These are phyloP conservation scores for Pichia sp. DNA, from an alignment of 1,139 yeast species.

Conservation along the genomic window DNA sequence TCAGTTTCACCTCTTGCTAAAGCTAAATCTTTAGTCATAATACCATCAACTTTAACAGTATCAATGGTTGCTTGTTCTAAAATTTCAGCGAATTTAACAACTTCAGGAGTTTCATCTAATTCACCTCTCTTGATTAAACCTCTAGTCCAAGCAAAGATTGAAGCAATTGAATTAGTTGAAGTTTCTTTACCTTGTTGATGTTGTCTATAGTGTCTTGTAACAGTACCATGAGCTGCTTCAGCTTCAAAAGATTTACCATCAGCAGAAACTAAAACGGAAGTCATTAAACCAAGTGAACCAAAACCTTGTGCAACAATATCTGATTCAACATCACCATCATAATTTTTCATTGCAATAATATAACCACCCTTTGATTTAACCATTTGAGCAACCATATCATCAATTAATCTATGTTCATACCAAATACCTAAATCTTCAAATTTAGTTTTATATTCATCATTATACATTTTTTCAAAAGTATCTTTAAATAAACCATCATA, in stretches of 20 bases:
- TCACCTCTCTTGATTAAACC: conserved; percentile 78
- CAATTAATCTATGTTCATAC: conserved; percentile 79
- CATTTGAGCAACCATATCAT: conserved; percentile 89
- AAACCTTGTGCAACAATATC: conserved; percentile 86
- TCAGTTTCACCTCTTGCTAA: conserved; percentile 44
- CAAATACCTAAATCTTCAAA: conserved; percentile 65
- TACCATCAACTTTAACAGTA: conserved; percentile 65
- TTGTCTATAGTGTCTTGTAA: conserved; percentile 79
- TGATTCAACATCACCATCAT: conserved; percentile 82
- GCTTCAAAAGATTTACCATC: conserved; percentile 79
- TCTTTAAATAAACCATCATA: conserved; percentile 82
- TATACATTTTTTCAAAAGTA: conserved; percentile 64
- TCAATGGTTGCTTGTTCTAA: conserved; percentile 66
- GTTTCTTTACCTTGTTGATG: conserved; percentile 81
- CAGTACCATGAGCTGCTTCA: conserved; percentile 87
- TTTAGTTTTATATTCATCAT: conserved; percentile 45
- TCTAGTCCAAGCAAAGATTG: conserved; percentile 83
- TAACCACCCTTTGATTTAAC: conserved; percentile 78
- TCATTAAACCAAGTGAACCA: conserved; percentile 79
- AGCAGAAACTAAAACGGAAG: conserved; percentile 78
- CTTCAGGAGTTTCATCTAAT: conserved; percentile 65
- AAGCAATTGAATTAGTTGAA: conserved; percentile 78
- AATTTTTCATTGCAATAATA: conserved; percentile 76
- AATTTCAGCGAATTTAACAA: conserved; percentile 56
- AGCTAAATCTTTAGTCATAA: conserved; percentile 81